A percentile compares a stretch with the other conserved stretches of the same genome.
Evolutionary conservation across 225 moss, liverwort and hornwort species (phyloP).

Genomic region (Antitrichia curtipendula): DNA sequence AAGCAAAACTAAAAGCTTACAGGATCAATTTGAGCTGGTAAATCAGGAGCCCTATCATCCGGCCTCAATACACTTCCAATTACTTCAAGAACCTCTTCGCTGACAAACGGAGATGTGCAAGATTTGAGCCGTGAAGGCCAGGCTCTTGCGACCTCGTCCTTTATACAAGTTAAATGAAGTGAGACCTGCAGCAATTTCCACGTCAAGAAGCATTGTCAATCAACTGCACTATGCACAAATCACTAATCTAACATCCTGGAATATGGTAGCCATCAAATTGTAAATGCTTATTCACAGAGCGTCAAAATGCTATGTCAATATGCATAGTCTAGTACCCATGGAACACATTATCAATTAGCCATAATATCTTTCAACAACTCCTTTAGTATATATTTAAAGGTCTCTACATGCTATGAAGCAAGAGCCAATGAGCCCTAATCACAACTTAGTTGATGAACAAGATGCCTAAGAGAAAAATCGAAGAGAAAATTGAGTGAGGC

Average conservation of each 20-base stretch:
- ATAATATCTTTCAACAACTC: not conserved
- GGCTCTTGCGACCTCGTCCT: constrained; percentile 63
- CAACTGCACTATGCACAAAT: not conserved
- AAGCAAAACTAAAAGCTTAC: constrained; percentile 17
- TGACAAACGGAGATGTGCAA: constrained; percentile 48
- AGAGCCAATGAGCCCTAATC: not conserved
- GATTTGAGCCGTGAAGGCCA: constrained; percentile 16
- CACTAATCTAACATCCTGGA: not conserved
- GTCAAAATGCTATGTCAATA: not conserved
- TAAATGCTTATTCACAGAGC: not conserved
- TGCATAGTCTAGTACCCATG: not conserved
- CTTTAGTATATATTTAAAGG: not conserved
- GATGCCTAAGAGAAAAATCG: not conserved
- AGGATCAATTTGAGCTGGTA: constrained; percentile 57
- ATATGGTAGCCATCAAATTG: not conserved
- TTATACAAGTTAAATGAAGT: constrained; percentile 59
- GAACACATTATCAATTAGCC: not conserved
- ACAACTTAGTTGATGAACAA: not conserved
- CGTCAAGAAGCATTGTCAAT: not conserved
- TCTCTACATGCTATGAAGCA: not conserved
- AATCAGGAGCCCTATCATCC: constrained; percentile 28
- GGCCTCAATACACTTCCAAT: constrained; percentile 53
- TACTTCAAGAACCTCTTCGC: constrained; percentile 41
- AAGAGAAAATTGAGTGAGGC: not conserved
- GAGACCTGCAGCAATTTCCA: constrained; percentile 45